These are phyloP conservation scores for Mrakia blollopis DNA, from an alignment of 768 basidiomycete species.

Conservation along the genomic window DNA sequence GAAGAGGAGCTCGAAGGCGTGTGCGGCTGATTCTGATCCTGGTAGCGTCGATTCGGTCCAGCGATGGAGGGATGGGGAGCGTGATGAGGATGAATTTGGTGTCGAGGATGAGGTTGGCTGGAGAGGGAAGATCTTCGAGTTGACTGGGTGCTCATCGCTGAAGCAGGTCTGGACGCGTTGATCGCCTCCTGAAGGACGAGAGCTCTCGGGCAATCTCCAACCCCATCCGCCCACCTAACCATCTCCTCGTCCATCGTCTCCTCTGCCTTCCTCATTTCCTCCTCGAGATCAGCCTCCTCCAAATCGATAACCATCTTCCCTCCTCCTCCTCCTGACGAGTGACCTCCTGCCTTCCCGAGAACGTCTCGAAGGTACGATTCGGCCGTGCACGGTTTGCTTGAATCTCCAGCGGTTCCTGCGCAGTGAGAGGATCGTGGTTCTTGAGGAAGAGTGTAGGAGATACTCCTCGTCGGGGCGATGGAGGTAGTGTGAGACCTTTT, in stretches of 20 bases:
- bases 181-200: neutral
- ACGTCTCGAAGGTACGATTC: slow-evolving; percentile 11
- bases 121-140: neutral
- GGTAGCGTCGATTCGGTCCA: neutral
- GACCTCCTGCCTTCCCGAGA: slow-evolving; percentile 15
- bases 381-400: neutral
- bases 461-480: neutral
- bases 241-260: slow-evolving; percentile 11
- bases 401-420: neutral
- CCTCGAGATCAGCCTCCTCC: neutral
- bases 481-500: slow-evolving; percentile 1
- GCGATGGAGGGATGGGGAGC: neutral
- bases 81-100: neutral
- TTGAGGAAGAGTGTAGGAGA: slow-evolving; percentile 7
- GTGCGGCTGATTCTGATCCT: neutral
- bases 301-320: neutral
- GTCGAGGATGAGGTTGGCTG: neutral
- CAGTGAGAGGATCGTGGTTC: neutral
- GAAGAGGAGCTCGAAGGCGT: neutral
- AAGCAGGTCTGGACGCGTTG: neutral
- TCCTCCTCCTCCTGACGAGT: too few relatives aligned
- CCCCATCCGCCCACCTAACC: slow-evolving; percentile 14
- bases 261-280: slow-evolving; percentile 5
- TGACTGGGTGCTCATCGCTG: neutral
- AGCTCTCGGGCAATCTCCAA: neutral